Evolutionary conservation across 495 filamentous ascomycete species (phyloP), one percentile per base, ranked within the genome.

Genomic region (Penicillium pulvis): DNA sequence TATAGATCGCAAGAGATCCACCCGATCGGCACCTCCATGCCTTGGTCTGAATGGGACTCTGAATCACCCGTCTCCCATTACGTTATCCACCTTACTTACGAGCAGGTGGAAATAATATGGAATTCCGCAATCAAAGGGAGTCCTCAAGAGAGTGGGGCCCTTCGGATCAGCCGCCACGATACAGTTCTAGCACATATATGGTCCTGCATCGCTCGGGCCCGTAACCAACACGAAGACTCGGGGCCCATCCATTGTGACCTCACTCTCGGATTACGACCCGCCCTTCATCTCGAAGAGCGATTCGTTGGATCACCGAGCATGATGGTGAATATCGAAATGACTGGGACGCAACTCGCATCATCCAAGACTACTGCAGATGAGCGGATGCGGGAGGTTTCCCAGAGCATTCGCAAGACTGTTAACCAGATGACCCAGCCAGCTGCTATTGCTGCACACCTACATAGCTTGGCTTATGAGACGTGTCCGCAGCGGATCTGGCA

Each of bases 401-500:
- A 51, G 26, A 46, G 42, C 12, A 71, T 74, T 35, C 70, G 71
- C 26, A 26, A 64, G 12, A 74, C 65, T 4, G 61, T 74, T 50
- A 53, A 50, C 9, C 48, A 53, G 36, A 58, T 69, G 10, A 63
- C 24, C 9, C 36, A 48, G 2, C 60, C 61, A 7, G 59, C 46
- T 17, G 57, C 60, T 36, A 23, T 74, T 20, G 60, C 51, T 8
- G 61, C 66, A 3, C 62, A 70, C 36, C 36, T 74, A 9, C 70
- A 74, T 36, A 58, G 60, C 49, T 39, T 71, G 12, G 68, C 71
- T 1, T 68, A 57, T 49, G 71, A 74, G 48, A 60, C 54, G 1
- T 61, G 64, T 23, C 71, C 71, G 4, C 71, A 74, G 57, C 61
- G 70, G 11, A 60, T 74, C 36, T 74, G 71, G 71, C 70, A 71